These are phyloP conservation scores for Piper longum DNA, from an alignment of 164 flowering plant species.

Conservation along the genomic window DNA sequence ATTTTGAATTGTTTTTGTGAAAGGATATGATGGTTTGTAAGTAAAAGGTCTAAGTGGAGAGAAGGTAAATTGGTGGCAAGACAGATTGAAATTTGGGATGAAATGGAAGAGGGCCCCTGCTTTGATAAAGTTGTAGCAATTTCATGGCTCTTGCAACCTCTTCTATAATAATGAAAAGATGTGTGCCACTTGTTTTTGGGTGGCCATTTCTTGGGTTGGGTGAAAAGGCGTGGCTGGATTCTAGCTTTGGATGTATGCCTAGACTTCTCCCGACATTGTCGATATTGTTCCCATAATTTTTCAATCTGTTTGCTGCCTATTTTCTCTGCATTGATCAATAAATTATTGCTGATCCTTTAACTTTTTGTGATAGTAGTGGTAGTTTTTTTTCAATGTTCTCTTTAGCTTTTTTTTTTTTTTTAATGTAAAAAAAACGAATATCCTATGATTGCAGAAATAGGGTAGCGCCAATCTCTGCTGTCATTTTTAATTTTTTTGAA, in stretches of 20 bases:
- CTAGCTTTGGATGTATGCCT: neutral
- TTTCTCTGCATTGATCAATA: neutral
- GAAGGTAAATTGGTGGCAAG: neutral
- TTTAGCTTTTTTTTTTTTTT: too few species aligned
- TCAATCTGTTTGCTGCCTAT: neutral
- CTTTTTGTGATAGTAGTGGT: neutral
- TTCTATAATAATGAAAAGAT: neutral
- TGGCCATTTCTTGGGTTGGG: neutral
- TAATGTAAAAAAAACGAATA: too few species aligned
- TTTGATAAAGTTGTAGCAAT: neutral
- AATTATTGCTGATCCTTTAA: neutral
- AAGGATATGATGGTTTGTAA: neutral
- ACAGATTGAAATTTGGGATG: neutral
- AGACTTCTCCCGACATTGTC: neutral
- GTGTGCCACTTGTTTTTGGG: neutral
- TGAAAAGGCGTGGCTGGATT: neutral
- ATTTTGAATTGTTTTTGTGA: too few species aligned
- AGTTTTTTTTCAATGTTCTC: too few species aligned
- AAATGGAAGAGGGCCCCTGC: neutral
- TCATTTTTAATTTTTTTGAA: too few species aligned
- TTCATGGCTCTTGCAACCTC: neutral
- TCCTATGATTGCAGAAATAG: too few species aligned
- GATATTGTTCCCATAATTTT: neutral
- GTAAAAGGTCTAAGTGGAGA: neutral
- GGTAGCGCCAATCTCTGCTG: too few species aligned